Conservation (phyloP, 2,329 filamentous ascomycete species). For the Epichloe festucae region DNA sequence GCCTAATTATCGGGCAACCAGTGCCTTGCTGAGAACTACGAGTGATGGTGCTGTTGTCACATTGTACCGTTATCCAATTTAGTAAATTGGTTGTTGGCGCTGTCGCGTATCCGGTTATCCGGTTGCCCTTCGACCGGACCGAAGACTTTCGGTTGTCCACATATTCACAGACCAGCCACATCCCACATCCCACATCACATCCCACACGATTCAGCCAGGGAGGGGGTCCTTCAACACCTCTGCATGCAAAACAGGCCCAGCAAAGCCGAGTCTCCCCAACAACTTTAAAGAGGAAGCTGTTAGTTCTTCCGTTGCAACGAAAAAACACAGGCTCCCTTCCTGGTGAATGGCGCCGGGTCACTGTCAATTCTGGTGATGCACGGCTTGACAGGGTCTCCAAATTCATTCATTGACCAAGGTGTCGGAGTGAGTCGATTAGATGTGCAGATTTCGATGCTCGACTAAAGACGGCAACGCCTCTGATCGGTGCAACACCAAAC, state of each 20-base stretch:
- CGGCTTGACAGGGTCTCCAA: neutral
- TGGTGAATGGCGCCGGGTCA: neutral
- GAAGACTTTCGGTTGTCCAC: conserved; percentile 8
- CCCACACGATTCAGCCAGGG: neutral
- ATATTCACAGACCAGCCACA: neutral
- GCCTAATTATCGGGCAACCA: no score
- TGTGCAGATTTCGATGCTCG: neutral
- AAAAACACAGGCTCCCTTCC: no score
- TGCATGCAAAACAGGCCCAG: no score
- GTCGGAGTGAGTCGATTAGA: neutral
- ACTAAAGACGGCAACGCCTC: neutral
- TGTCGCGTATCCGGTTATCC: neutral
- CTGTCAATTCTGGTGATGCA: neutral
- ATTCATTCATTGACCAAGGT: neutral
- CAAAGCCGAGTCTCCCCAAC: neutral
- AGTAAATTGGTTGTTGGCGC: neutral
- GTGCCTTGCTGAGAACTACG: no score
- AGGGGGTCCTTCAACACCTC: neutral
- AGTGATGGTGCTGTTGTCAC: no score
- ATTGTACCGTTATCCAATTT: neutral
- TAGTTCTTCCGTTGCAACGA: neutral
- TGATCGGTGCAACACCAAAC: neutral
- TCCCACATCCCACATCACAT: neutral
- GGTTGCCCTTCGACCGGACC: neutral
- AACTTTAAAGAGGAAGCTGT: neutral